Base-by-base conservation (phyloP, 2,329 filamentous ascomycete species). In the Colletotrichum sp. region DNA sequence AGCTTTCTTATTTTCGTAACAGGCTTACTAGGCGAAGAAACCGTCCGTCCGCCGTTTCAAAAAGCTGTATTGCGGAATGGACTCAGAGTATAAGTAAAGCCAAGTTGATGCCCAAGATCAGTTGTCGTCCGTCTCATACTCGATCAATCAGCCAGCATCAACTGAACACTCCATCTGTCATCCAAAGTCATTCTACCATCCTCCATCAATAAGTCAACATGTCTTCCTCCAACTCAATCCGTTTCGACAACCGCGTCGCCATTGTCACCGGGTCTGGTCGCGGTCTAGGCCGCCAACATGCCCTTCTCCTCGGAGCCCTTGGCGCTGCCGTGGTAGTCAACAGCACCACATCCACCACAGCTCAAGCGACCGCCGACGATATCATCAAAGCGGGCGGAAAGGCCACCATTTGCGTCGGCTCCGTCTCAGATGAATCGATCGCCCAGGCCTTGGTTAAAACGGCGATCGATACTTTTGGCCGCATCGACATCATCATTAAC, bases 201-300 rank as follows among this genome's bases (percentile, higher is more conserved):
- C 5, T 28, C 3, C 13, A 16, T 18, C 13, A 26, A 26, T 59
- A 30, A 30, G 0, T 21, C 60, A 44, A 36, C 13, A 64, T 64
- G 60, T 28, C 60, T 64, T 9, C 60, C 4, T 24, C 60, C n/a
- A 44, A 21, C 21, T 39, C 60, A 21, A 13, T 63, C 28, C 59
- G 60, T 0, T 69, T 78, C 30, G 30, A 75, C 8, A 75, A 67
- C 62, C 75, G 72, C 6, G 78, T 79, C 24, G 77, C 77, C 13
- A 77, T 77, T 65, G 76, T 73, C 68, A 80, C 73, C 10, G 78
- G 79, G 3, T 78, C 79, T 12, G 79, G 79, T n/a, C 76, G 79
- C 18, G 79, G 79, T 8, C 76, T 80, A 6, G 79, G 79, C 16
- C 75, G 79, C 18, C 78, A 80, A 34, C 79, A 80, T 21, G 79